Base-by-base conservation (phyloP, 805 yeast species). In the Metschnikowia anglica region DNA sequence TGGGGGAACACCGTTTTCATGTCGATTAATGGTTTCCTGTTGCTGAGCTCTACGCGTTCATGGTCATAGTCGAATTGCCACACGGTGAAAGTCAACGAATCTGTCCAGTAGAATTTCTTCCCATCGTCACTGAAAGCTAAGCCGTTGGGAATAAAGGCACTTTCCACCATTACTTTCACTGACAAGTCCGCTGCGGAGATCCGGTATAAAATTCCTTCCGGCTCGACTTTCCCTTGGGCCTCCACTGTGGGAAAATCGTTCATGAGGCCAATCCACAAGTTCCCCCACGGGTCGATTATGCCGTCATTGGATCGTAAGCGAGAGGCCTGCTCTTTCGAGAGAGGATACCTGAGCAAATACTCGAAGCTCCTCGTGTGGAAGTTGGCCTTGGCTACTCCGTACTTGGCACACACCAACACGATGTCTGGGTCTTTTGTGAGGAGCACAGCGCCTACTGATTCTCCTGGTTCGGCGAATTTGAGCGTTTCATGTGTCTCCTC, bases 201-300 rank as follows among this genome's bases (percentile, higher is more conserved):
- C 12, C 72, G 53, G 53, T 61, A 69, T 34, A 70, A 53, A 20
- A 46, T 70, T 1, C 96, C 97, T 41, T 76, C 77, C 1, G 68
- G 64, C n/a, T 59, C 41, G 12, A 60, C 56, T 19, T 62, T 56
- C 12, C 67, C 71, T 12, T 46, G 45, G 12, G 37, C 37, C 8
- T 59, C 41, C 16, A 52, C 34, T 11, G 24, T 24, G 5, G 61
- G 64, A 51, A 78, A 79, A 44, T 79, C 80, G 17, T 72, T 72
- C 95, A 89, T 89, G 16, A 90, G 72, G 1, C 97, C 96, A 37
- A 86, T 79, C 77, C 86, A 83, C 38, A 88, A 74, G 48, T 82
- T 74, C 1, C 96, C 96, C 55, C 77, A 67, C 3, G 86, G 83
- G 46, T 87, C 89, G 30, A 88, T 76, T 34, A 79, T 76, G 0